Evolutionary conservation across 2,329 filamentous ascomycete species (phyloP).

Genomic region (Myrmaecium sp.): DNA sequence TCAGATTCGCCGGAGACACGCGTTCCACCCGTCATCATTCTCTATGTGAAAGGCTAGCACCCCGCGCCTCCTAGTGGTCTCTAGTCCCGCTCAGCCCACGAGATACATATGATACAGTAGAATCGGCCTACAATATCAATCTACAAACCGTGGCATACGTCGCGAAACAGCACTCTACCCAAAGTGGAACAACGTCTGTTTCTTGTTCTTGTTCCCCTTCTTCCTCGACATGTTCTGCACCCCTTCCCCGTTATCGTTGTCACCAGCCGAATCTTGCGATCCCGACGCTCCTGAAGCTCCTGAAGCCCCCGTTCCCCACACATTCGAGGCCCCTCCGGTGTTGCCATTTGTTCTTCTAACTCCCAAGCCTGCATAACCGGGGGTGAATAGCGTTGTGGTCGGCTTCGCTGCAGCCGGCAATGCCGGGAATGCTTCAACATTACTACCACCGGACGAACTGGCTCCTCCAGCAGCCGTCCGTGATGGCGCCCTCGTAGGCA

Average conservation of each 20-base stretch:
- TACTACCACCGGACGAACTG: constrained; percentile 12
- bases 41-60: too few species aligned
- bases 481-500: constrained; percentile 8
- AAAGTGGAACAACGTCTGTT: constrained; percentile 34
- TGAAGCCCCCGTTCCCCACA: constrained; percentile 21
- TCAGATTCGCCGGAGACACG: too few species aligned
- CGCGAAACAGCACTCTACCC: constrained; percentile 21
- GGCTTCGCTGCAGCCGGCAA: constrained; percentile 63
- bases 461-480: constrained; percentile 10
- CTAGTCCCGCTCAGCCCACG: too few species aligned
- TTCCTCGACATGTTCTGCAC: too few species aligned
- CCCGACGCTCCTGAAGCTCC: constrained; percentile 10
- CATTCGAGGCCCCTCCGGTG: constrained; percentile 21
- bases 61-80: too few species aligned
- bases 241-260: too few species aligned
- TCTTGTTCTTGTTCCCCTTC: constrained; percentile 33
- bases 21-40: too few species aligned
- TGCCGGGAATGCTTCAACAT: constrained; percentile 63
- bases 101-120: too few species aligned
- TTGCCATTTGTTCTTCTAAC: constrained; percentile 25
- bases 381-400: constrained; percentile 35
- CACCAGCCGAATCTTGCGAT: constrained; percentile 8
- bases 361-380: constrained; percentile 29
- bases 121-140: too few species aligned
- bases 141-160: too few species aligned